Percentiles rank a stretch among this genome's conserved stretches.
Evolutionary conservation across 306 rosid genomes (phyloP).

Genomic region (Abrus pulchellus): DNA sequence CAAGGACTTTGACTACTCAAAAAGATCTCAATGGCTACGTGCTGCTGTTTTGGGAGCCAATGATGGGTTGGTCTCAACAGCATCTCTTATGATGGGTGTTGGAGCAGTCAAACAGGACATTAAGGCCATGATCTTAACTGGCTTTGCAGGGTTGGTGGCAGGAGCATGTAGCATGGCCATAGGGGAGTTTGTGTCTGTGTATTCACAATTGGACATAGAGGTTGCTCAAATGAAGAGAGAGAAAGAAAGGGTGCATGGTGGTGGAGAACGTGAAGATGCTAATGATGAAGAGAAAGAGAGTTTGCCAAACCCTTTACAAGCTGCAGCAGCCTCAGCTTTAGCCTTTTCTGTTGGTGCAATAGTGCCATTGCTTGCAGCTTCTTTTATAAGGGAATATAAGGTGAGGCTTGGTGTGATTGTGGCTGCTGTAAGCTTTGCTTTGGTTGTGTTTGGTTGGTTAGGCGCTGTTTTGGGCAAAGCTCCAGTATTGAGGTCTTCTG

Average conservation of each 20-base stretch:
- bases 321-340: slow-evolving; percentile 86
- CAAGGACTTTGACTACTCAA: slow-evolving; percentile 76
- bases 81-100: slow-evolving; percentile 93
- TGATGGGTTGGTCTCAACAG: slow-evolving; percentile 92
- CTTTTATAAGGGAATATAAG: slow-evolving; percentile 72
- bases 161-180: slow-evolving; percentile 99
- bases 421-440: slow-evolving; percentile 75
- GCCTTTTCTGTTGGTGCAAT: slow-evolving; percentile 89
- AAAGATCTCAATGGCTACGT: slow-evolving; percentile 93
- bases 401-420: slow-evolving; percentile 70
- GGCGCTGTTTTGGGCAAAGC: slow-evolving; percentile 80
- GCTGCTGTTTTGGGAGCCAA: slow-evolving; percentile 95
- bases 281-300: slow-evolving; percentile 54
- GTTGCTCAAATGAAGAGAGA: slow-evolving; percentile 78
- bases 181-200: slow-evolving; percentile 93
- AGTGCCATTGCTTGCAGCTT: slow-evolving; percentile 87
- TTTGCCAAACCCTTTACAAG: slow-evolving; percentile 88
- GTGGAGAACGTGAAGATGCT: slow-evolving; percentile 18
- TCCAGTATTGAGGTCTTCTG: slow-evolving; percentile 59
- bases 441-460: slow-evolving; percentile 78
- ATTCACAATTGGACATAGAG: slow-evolving; percentile 87
- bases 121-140: slow-evolving; percentile 86
- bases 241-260: slow-evolving; percentile 36
- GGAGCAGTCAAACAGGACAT: slow-evolving; percentile 90
- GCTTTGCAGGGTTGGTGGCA: slow-evolving; percentile 87